Percentiles rank a stretch among this genome's conserved stretches.
These are phyloP conservation scores for Backusella circina DNA, from an alignment of 192 early-diverging fungal genomes.

Conservation along the genomic window DNA sequence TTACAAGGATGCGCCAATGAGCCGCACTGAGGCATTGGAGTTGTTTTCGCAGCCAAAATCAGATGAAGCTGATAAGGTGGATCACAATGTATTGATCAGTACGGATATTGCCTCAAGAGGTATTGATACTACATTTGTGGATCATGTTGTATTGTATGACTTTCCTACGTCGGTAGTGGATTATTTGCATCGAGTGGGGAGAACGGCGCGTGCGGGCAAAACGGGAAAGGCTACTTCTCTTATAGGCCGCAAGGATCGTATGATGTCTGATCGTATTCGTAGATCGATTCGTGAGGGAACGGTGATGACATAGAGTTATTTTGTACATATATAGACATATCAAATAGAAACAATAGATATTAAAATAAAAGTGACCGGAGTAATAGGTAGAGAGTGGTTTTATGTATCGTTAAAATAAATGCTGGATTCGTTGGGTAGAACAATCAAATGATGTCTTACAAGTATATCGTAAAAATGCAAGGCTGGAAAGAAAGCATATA, in stretches of 20 bases:
- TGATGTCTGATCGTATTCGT: conserved; percentile 64
- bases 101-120: conserved; percentile 92
- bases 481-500: no score
- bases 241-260: conserved; percentile 67
- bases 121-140: conserved; percentile 81
- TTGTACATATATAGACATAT: no score
- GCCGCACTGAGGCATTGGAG: conserved; percentile 37
- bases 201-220: conserved; percentile 83
- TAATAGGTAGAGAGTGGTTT: no score
- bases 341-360: no score
- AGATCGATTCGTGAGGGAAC: conserved; percentile 49
- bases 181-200: conserved; percentile 89
- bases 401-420: no score
- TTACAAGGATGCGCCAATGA: conserved; percentile 33
- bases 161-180: conserved; percentile 89
- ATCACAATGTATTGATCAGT: conserved; percentile 68
- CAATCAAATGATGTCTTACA: no score
- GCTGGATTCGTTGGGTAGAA: no score
- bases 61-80: background rate
- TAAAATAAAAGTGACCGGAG: no score
- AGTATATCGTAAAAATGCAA: no score
- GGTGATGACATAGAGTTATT: conserved; percentile 45
- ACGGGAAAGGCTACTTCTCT: conserved; percentile 80
- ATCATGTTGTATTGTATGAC: conserved; percentile 88
- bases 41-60: conserved; percentile 32